Conservation (phyloP, 1,139 yeast genomes). For the Yamadazyma oceani region DNA sequence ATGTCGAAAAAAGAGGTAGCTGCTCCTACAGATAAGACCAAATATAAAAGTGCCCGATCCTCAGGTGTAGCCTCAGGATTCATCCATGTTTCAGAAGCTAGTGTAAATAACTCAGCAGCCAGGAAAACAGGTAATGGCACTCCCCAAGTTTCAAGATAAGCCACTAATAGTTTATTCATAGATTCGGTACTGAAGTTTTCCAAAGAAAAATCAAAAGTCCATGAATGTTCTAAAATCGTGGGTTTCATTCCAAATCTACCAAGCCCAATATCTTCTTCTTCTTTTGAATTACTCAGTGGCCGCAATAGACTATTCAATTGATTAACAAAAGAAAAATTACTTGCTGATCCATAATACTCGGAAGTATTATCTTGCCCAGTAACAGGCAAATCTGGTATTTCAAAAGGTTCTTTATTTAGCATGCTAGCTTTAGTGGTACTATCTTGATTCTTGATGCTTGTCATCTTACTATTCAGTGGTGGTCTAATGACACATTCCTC, state of each 20-base stretch:
- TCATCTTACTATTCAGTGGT: slow-evolving; percentile 5
- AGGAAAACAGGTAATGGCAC: slow-evolving; percentile 12
- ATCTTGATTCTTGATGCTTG: not conserved
- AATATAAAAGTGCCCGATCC: slow-evolving; percentile 13
- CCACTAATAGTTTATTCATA: slow-evolving; percentile 9
- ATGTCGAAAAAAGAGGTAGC: slow-evolving; percentile 14
- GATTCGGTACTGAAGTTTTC: slow-evolving; percentile 4
- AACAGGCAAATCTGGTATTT: slow-evolving; percentile 12
- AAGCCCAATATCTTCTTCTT: slow-evolving; percentile 6
- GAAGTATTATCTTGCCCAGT: slow-evolving; percentile 8
- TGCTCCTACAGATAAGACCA: slow-evolving; percentile 13
- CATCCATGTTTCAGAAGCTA: slow-evolving; percentile 12
- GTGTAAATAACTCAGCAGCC: slow-evolving; percentile 11
- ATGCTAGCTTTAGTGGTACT: not conserved
- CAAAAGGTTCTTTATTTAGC: slow-evolving; percentile 7
- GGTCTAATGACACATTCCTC: slow-evolving; percentile 11
- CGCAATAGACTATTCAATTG: slow-evolving; percentile 12
- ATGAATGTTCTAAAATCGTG: slow-evolving; percentile 9
- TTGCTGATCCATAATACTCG: slow-evolving; percentile 16
- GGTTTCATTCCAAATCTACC: slow-evolving; percentile 14
- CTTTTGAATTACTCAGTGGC: slow-evolving; percentile 4
- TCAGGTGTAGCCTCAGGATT: slow-evolving; percentile 10
- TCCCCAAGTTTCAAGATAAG: slow-evolving; percentile 14
- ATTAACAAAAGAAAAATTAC: slow-evolving; percentile 15
- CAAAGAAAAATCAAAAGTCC: slow-evolving; percentile 5